Conservation (phyloP, 2,329 filamentous ascomycete genomes). For the Ilyonectria destructans region DNA sequence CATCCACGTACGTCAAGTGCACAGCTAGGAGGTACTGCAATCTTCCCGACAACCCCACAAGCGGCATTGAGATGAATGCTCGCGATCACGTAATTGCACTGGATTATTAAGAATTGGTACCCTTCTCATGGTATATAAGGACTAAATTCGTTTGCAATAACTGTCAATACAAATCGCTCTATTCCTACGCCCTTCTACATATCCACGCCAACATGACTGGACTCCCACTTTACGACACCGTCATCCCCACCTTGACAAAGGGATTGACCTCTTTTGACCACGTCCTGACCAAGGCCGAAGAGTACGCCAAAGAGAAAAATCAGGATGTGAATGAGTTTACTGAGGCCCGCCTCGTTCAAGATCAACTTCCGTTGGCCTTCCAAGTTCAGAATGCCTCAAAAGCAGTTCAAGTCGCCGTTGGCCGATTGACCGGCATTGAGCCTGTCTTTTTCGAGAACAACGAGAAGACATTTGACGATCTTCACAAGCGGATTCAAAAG, state of each 20-base stretch:
- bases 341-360: conserved; percentile 38
- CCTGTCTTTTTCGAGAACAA: conserved; percentile 22
- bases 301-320: conserved; percentile 40
- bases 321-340: conserved; percentile 35
- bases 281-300: conserved; percentile 39
- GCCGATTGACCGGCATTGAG: conserved; percentile 39
- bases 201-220: conserved; percentile 29
- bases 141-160: not conserved
- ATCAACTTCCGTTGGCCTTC: conserved; percentile 40
- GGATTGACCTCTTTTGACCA: conserved; percentile 38
- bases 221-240: conserved; percentile 36
- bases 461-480: conserved; percentile 35
- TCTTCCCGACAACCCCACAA: conserved; percentile 14
- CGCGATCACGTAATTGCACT: conserved; percentile 29
- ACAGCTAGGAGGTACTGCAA: not conserved
- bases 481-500: conserved; percentile 37
- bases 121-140: conserved; percentile 13
- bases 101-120: conserved; percentile 1
- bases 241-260: conserved; percentile 36
- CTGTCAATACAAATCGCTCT: not conserved
- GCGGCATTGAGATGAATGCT: not conserved
- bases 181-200: not conserved
- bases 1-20: not conserved
- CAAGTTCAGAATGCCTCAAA: conserved; percentile 42
- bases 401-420: conserved; percentile 30